phyloP scores from a whole-genome alignment of 106 monocot genomes.

The Dioscorea zingiberensis region DNA sequence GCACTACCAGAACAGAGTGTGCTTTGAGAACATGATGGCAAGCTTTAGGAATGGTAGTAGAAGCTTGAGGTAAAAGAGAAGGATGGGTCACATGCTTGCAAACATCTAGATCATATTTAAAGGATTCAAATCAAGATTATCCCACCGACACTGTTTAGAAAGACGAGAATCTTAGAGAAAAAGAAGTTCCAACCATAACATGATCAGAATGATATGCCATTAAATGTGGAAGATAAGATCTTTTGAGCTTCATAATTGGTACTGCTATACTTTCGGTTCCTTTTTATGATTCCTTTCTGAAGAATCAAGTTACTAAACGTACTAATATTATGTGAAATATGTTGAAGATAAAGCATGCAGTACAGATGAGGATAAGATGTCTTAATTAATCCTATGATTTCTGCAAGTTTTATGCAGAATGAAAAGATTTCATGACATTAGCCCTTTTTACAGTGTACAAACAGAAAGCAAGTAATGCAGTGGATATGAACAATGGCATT shows the following conservation, averaged over 20 bases:
- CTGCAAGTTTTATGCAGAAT: no score
- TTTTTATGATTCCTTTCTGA: neutral
- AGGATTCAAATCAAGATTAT: neutral
- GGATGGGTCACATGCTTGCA: neutral
- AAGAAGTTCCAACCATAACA: neutral
- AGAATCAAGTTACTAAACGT: neutral
- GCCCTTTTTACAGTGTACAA: no score
- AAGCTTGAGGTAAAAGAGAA: neutral
- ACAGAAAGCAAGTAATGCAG: no score
- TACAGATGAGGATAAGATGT: no score
- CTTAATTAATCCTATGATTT: no score
- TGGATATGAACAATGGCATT: no score
- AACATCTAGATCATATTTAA: neutral
- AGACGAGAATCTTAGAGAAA: neutral
- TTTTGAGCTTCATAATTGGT: neutral
- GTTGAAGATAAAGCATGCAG: neutral
- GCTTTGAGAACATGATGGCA: no score
- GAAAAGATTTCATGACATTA: no score
- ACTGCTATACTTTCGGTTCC: neutral
- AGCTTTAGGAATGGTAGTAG: no score
- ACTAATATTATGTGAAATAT: neutral
- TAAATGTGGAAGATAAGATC: neutral
- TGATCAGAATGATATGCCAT: neutral
- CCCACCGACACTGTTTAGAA: neutral
- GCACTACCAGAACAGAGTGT: no score